A percentile compares a stretch with the other conserved stretches of the same genome.
phyloP scores from a whole-genome alignment of 768 basidiomycete genomes.

The Lentinula aciculospora region DNA sequence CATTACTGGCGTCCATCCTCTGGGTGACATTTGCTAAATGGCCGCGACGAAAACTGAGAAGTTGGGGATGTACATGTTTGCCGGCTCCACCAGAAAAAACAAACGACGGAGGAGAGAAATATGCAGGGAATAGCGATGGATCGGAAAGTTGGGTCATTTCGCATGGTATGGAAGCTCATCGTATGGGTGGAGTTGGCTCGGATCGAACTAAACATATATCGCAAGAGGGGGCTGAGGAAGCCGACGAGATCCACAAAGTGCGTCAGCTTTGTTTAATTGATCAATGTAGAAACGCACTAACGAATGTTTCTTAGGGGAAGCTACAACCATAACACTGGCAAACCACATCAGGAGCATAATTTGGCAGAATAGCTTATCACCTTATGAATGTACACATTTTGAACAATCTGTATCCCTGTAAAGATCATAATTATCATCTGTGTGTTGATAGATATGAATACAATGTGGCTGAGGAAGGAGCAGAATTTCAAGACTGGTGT shows the following conservation, averaged over 20 bases:
- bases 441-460: slow-evolving; percentile 1
- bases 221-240: background rate
- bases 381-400: background rate
- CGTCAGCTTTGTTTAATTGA: background rate
- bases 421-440: background rate
- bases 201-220: background rate
- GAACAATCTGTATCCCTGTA: background rate
- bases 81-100: background rate
- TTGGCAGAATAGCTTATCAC: background rate
- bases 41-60: slow-evolving; percentile 23
- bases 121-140: background rate
- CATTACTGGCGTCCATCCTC: slow-evolving; percentile 26
- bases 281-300: background rate
- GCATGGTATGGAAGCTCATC: background rate
- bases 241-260: background rate
- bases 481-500: background rate
- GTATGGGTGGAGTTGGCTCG: background rate
- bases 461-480: background rate
- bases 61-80: slow-evolving; percentile 1
- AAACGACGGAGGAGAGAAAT: background rate
- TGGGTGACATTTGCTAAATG: slow-evolving; percentile 31
- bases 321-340: background rate
- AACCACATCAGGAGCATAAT: background rate
- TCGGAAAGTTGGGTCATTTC: background rate
- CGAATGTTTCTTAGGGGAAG: background rate